A percentile compares a stretch with the other conserved stretches of the same genome.
phyloP scores from a whole-genome alignment of 2,329 filamentous ascomycete species.

The Rhynchosporium graminicola region DNA sequence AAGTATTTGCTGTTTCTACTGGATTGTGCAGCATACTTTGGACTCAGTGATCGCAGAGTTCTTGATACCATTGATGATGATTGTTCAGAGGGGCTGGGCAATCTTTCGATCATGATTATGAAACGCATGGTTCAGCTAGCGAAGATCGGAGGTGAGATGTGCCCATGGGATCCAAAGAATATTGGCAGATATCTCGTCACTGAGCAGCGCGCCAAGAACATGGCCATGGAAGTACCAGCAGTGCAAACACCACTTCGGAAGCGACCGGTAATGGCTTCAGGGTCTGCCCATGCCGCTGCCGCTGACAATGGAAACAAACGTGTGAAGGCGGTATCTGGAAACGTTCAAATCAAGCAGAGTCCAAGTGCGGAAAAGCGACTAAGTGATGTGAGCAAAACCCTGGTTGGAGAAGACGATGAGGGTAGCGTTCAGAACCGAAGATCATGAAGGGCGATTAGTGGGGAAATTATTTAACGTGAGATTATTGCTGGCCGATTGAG shows the following conservation, averaged over 20 bases:
- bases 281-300: background rate
- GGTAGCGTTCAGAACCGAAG: too few species aligned
- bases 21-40: slow-evolving; percentile 8
- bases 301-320: background rate
- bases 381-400: too few species aligned
- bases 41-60: background rate
- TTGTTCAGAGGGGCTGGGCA: too few species aligned
- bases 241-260: background rate
- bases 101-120: background rate
- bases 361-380: too few species aligned
- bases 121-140: slow-evolving; percentile 2
- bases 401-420: too few species aligned
- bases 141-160: background rate
- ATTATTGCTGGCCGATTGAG: too few species aligned
- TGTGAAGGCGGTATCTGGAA: background rate
- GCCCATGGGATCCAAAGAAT: slow-evolving; percentile 4
- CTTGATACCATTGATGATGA: background rate
- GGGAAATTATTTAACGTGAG: too few species aligned
- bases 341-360: too few species aligned
- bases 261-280: background rate
- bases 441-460: too few species aligned
- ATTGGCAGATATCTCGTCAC: background rate
- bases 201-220: background rate
- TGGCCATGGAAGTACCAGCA: background rate
- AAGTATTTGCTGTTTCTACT: background rate